Evolutionary conservation across 352 stramenopile genomes (phyloP).

Genomic region (Pythium aquatile): DNA sequence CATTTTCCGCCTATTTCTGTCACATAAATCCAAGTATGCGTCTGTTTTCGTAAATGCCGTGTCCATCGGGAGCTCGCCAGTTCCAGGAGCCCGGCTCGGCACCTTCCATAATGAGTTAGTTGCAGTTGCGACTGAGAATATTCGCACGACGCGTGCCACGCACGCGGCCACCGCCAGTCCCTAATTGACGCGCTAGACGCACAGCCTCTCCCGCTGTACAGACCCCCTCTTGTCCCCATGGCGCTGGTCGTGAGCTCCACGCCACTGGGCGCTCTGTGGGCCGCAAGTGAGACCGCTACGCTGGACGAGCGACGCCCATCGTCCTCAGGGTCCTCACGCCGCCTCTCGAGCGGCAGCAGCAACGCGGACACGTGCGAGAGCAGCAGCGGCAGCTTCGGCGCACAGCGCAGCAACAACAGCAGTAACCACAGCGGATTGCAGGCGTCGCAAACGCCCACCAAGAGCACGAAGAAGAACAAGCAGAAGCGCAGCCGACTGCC

Average conservation of each 20-base stretch:
- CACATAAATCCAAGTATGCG: background rate
- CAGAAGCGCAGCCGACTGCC: constrained; percentile 19
- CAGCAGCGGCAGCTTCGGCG: constrained; percentile 16
- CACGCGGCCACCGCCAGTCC: background rate
- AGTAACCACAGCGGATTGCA: background rate
- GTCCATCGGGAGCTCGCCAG: background rate
- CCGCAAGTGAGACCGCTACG: background rate
- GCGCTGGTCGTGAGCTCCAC: constrained; percentile 25
- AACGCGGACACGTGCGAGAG: background rate
- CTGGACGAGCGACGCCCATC: constrained; percentile 8
- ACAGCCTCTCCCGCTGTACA: background rate
- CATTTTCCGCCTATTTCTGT: background rate
- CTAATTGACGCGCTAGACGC: background rate
- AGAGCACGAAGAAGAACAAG: constrained; percentile 13
- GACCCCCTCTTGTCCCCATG: constrained; percentile 9
- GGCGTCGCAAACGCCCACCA: background rate
- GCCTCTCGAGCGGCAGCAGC: constrained; percentile 13
- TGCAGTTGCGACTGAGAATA: constrained; percentile 24
- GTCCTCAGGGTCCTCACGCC: constrained; percentile 13
- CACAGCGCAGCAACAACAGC: constrained; percentile 14
- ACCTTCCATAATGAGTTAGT: constrained; percentile 33
- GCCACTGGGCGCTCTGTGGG: constrained; percentile 11
- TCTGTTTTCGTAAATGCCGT: constrained; percentile 9
- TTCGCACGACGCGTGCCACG: constrained; percentile 18
- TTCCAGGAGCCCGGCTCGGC: constrained; percentile 8